Evolutionary conservation across 352 stramenopile species (phyloP).

Genomic region (Globisporangium takayamanum): DNA sequence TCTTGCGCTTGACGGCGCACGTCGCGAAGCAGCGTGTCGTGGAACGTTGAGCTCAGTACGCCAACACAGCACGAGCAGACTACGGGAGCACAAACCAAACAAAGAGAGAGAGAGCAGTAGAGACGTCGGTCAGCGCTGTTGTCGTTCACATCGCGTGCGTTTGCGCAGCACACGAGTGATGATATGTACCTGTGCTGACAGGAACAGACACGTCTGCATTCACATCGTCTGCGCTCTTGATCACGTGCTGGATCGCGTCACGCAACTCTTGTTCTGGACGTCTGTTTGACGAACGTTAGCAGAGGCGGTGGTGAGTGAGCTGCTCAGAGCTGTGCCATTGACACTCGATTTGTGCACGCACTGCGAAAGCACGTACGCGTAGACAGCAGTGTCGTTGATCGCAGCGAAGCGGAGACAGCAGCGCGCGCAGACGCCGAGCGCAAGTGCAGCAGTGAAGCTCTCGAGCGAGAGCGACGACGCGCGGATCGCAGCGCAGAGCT

Average conservation of each 20-base stretch:
- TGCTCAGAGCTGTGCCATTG: not conserved
- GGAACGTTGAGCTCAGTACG: constrained; percentile 41
- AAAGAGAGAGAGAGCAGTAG: constrained; percentile 1
- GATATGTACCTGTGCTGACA: constrained; percentile 3
- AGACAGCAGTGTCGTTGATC: constrained; percentile 36
- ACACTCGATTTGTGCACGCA: not conserved
- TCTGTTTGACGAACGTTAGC: constrained; percentile 13
- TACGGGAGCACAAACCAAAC: constrained; percentile 8
- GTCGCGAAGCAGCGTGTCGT: constrained; percentile 36
- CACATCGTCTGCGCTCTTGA: not conserved
- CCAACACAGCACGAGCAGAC: constrained; percentile 71
- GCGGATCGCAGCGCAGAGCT: constrained; percentile 13
- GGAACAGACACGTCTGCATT: not conserved
- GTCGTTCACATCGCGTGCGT: not conserved
- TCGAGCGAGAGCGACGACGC: constrained; percentile 24
- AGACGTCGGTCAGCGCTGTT: not conserved
- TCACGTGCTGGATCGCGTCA: constrained; percentile 10
- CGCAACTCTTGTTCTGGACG: constrained; percentile 26
- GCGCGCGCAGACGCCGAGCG: constrained; percentile 44
- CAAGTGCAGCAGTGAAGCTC: constrained; percentile 18
- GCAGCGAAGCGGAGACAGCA: constrained; percentile 62
- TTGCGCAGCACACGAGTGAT: not conserved
- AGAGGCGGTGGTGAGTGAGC: not conserved
- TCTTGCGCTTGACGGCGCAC: constrained; percentile 29
- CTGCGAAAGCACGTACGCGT: constrained; percentile 35